Conservation (phyloP, 2,329 filamentous ascomycete species). For the Pseudopithomyces maydicus region DNA sequence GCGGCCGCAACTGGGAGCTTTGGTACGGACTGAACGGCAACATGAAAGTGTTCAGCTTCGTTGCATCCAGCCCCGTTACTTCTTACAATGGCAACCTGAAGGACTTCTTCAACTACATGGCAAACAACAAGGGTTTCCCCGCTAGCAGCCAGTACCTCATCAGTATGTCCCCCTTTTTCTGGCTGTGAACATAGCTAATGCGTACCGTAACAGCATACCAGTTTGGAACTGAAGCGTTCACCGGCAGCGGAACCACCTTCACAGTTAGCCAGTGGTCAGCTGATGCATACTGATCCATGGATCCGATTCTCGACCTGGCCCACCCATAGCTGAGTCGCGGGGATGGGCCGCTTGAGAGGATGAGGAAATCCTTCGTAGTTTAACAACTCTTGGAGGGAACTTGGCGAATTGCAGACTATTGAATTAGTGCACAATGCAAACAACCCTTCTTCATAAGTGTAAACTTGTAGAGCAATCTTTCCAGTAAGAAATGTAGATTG, state of each 20-base stretch:
- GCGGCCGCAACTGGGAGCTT: slow-evolving; percentile 59
- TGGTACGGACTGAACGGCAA: slow-evolving; percentile 63
- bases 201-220: slow-evolving; percentile 20
- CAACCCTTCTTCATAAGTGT: too few relatives aligned
- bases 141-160: slow-evolving; percentile 25
- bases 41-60: slow-evolving; percentile 66
- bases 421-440: too few relatives aligned
- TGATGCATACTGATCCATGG: slow-evolving; percentile 6
- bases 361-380: too few relatives aligned
- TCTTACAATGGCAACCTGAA: slow-evolving; percentile 62
- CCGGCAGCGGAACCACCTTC: slow-evolving; percentile 26
- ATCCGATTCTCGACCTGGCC: too few relatives aligned
- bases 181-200: not conserved
- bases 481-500: too few relatives aligned
- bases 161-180: slow-evolving; percentile 15
- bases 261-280: slow-evolving; percentile 21
- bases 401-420: too few relatives aligned
- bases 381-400: too few relatives aligned
- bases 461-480: too few relatives aligned
- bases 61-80: slow-evolving; percentile 46
- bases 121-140: slow-evolving; percentile 51
- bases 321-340: too few relatives aligned
- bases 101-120: slow-evolving; percentile 63
- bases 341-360: too few relatives aligned
- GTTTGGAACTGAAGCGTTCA: slow-evolving; percentile 31